These are phyloP conservation scores for Zea mays DNA, from an alignment of 176 grass and related monocot genomes.

Conservation along the genomic window Zm-B73-REFERENCE-NAM-5.0 NC_050097.1:12759501-12760000, in stretches of 20 bases:
- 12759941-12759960: not conserved
- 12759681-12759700: not conserved
- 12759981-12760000: not conserved
- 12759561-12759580: not conserved
- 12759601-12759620: not conserved
- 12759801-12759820: not conserved
- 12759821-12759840: not conserved
- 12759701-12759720: too few relatives aligned
- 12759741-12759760: not conserved
- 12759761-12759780: not conserved
- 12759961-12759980: not conserved
- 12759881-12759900: not conserved
- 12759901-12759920: too few relatives aligned
- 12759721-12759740: not conserved
- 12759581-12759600: not conserved
- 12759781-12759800: not conserved
- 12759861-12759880: not conserved
- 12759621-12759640: not conserved
- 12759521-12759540: too few relatives aligned
- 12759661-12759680: not conserved
- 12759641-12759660: constrained; percentile 11
- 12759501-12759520: not conserved
- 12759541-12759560: too few relatives aligned
- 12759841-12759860: not conserved
- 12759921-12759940: constrained; percentile 1